Evolutionary conservation across 169 alveolate species (phyloP), one percentile per base, ranked within the genome.

Genomic region (Plasmodium gaboni): DNA sequence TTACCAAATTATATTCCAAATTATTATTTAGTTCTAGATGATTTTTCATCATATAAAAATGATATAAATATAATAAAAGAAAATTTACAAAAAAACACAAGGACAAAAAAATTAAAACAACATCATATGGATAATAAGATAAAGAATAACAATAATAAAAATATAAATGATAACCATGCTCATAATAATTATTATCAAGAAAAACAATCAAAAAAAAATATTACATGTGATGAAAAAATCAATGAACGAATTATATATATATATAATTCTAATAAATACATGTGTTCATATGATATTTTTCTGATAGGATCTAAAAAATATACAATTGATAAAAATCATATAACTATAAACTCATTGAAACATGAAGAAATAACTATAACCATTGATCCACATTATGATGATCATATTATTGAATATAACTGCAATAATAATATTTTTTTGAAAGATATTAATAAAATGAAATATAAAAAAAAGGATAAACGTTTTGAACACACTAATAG

Each of bases 1-100:
- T 46, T 83, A 26, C 91, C 91, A 24, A 83, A 48, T 19, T 83
- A 68, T 83, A 63, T 83, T 42, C 91, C 91, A 10, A 55, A 24
- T 15, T 83, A 67, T 32, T 83, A 83, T 53, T 55, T 83, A 55
- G n/a, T 55, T 46, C 65, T 83, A 28, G 91, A 83, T 71, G 91
- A 83, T 48, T 53, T 68, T 2, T 15, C 73, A n/a, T 71, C 85
- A 4, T 83, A 83, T 53, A 53, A 50, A 71, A 59, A n/a, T 68
- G 83, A 68, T 19, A 12, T 19, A 46, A 13, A 15, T 15, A 3
- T 32, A 24, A 83, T 83, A 68, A 83, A 68, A n/a, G 83, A 59
- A 38, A 69, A 83, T 28, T 48, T 83, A 10, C 46, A 42, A 61
- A 67, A 44, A 15, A 38, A 61, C 19, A 55, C 64, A 48, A 70